Percentiles rank a stretch among this genome's conserved stretches.
Evolutionary conservation across 1,284 basidiomycete species (phyloP).

Genomic region (Golubevia sp.): DNA sequence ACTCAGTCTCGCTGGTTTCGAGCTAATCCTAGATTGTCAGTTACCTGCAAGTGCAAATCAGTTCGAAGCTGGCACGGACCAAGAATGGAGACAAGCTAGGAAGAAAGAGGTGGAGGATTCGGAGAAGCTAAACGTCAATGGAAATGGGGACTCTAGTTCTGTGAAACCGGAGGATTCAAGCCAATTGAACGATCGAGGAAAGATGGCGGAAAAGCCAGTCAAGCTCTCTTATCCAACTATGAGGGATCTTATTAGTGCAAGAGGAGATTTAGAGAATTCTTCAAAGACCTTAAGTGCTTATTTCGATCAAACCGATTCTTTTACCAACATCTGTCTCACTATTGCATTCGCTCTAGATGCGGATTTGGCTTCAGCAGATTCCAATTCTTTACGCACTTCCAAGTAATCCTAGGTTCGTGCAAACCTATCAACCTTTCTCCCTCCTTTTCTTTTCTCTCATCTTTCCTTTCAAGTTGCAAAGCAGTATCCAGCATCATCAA

Average conservation of each 20-base stretch:
- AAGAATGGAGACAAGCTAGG: slow-evolving; percentile 4
- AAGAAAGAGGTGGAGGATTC: neutral
- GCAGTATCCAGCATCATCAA: too few relatives aligned
- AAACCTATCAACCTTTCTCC: too few relatives aligned
- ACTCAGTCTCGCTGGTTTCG: slow-evolving; percentile 24
- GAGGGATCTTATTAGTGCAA: slow-evolving; percentile 25
- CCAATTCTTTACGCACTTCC: too few relatives aligned
- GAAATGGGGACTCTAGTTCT: neutral
- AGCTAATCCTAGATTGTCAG: slow-evolving; percentile 35
- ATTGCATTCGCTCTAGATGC: slow-evolving; percentile 43
- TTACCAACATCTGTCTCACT: slow-evolving; percentile 39
- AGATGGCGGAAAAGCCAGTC: slow-evolving; percentile 13
- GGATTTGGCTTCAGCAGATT: neutral
- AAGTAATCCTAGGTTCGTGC: too few relatives aligned
- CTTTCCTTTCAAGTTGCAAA: too few relatives aligned
- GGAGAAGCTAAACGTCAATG: neutral
- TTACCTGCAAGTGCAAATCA: slow-evolving; percentile 36
- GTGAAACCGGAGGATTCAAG: slow-evolving; percentile 31
- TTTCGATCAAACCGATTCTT: slow-evolving; percentile 41
- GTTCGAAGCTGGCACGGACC: slow-evolving; percentile 31
- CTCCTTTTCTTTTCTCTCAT: too few relatives aligned
- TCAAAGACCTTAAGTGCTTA: slow-evolving; percentile 18
- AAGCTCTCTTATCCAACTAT: slow-evolving; percentile 17
- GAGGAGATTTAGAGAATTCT: slow-evolving; percentile 9
- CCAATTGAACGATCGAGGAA: slow-evolving; percentile 14